Evolutionary conservation across 2,329 filamentous ascomycete genomes (phyloP).

Genomic region (Cladorrhinum sp.): DNA sequence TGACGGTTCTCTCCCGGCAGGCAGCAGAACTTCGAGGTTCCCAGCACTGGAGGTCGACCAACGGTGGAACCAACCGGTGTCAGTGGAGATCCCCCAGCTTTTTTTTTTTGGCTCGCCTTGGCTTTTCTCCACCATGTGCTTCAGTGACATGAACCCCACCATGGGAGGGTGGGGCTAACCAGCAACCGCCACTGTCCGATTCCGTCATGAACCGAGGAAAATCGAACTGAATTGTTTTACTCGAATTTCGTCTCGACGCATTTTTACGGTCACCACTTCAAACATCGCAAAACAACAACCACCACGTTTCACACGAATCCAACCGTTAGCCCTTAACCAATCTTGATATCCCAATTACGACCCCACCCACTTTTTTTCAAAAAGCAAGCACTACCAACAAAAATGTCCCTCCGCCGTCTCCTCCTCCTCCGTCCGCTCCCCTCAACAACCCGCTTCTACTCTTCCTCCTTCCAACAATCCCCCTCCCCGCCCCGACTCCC

Average conservation of each 20-base stretch:
- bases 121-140: too few relatives aligned
- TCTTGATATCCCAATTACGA: neutral
- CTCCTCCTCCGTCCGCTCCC: conserved; percentile 11
- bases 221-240: too few relatives aligned
- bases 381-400: neutral
- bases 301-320: neutral
- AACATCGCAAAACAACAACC: neutral
- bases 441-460: conserved; percentile 7
- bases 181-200: neutral
- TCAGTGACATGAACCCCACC: neutral
- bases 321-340: neutral
- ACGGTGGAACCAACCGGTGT: too few relatives aligned
- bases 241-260: neutral
- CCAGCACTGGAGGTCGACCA: too few relatives aligned
- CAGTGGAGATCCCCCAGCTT: too few relatives aligned
- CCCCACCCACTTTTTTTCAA: neutral
- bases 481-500: conserved; percentile 84
- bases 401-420: conserved; percentile 28
- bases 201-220: conserved; percentile 5
- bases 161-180: neutral
- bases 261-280: neutral
- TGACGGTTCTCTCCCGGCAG: too few relatives aligned
- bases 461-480: conserved; percentile 44
- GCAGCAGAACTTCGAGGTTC: too few relatives aligned
- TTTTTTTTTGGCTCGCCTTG: too few relatives aligned